Conservation (phyloP, 176 grass and related monocot species). For the Eleusine coracana region DNA sequence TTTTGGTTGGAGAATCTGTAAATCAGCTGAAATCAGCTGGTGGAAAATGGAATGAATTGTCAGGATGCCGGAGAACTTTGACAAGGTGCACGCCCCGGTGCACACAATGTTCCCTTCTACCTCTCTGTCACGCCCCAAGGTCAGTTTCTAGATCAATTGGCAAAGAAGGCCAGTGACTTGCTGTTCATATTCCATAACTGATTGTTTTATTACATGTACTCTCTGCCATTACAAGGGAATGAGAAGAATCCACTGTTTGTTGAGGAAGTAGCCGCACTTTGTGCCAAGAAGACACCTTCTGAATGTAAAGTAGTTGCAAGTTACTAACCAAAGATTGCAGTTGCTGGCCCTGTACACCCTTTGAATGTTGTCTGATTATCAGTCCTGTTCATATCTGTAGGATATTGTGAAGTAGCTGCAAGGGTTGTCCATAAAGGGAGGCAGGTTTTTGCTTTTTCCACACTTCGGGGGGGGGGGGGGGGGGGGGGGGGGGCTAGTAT, state of each 20-base stretch:
- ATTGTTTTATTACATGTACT: not conserved
- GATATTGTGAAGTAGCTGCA: too few species aligned
- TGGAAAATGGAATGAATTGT: not conserved
- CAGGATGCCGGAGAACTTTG: conserved; percentile 44
- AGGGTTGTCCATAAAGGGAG: too few species aligned
- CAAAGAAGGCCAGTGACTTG: not conserved
- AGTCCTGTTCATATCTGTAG: too few species aligned
- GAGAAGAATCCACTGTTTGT: conserved; percentile 43
- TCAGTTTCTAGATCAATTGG: not conserved
- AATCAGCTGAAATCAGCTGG: conserved; percentile 19
- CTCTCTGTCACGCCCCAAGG: conserved; percentile 27
- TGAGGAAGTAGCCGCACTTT: conserved; percentile 40
- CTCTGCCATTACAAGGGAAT: conserved; percentile 13
- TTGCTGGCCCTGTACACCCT: too few species aligned
- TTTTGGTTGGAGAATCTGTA: not conserved
- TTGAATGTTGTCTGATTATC: too few species aligned
- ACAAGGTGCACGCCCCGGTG: conserved; percentile 28
- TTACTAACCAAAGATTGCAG: too few species aligned
- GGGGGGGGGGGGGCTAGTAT: too few species aligned
- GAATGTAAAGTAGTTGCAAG: too few species aligned
- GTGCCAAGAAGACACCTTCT: conserved; percentile 28
- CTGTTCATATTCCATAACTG: not conserved
- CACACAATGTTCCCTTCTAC: conserved; percentile 45
- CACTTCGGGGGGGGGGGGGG: too few species aligned
- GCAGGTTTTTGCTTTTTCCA: too few species aligned